Evolutionary conservation across 2,329 filamentous ascomycete species (phyloP), one percentile per base, ranked within the genome.

Genomic region (Periconia digitata): DNA sequence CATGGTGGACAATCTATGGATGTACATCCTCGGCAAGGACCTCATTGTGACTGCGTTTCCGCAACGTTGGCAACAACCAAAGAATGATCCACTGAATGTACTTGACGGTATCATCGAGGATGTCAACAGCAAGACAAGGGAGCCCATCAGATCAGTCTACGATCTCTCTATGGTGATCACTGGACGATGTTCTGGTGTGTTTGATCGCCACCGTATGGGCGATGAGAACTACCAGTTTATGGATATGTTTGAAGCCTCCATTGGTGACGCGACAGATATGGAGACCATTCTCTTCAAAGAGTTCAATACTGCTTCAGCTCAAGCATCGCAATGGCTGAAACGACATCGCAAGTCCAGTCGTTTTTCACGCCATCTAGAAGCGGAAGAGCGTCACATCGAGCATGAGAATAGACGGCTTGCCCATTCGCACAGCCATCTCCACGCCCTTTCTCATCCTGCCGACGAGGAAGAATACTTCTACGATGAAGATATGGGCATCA

Each of bases 1-100:
- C 62, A 86, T 86, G 83, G 84, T 87, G 0, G 84, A 87, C 60
- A 84, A 87, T 56, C 70, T 87, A 1, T 87, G 84, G 84, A 78
- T 86, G 62, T 85, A 82, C 80, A 74, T 85, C 3, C 60, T 86
- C 1, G 71, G 79, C 10, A 73, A 73, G 62, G 82, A 85, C 48
- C 68, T 85, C 15, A 77, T 87, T 16, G 76, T 87, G 10, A 83
- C 81, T 0, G 77, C 78, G 44, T 84, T 84, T 47, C 80, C 81
- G 2, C 77, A 83, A 52, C 71, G 80, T 5, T 84, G 80, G 80
- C 72, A 79, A 24, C 82, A 85, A 60, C 82, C 81, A 0, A 79
- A 79, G 43, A 82, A 83, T 44, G 82, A 86, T 47, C 82, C 82
- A 1, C 66, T 86, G 12, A 85, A 85, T 48, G 81, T 86, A 2